A percentile compares a stretch with the other conserved stretches of the same genome.
Evolutionary conservation across 1,284 basidiomycete genomes (phyloP).

Genomic region (Leucoagaricus sp.): DNA sequence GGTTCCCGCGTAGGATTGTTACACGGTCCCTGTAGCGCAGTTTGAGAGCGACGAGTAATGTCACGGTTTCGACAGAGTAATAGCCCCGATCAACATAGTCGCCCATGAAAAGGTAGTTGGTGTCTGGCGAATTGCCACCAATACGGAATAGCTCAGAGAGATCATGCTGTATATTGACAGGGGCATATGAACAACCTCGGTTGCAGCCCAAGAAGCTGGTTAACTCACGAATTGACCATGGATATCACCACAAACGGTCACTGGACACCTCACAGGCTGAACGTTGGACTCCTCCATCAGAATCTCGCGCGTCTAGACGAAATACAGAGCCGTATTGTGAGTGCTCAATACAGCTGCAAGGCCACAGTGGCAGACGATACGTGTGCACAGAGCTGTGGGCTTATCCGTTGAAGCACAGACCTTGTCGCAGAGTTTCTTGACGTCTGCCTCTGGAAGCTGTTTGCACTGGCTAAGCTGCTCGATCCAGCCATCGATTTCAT

Average conservation of each 20-base stretch:
- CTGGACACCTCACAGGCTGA: constrained; percentile 96
- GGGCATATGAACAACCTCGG: constrained; percentile 21
- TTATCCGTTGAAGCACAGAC: constrained; percentile 47
- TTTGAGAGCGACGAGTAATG: constrained; percentile 97
- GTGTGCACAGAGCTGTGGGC: constrained; percentile 17
- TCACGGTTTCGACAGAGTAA: constrained; percentile 99
- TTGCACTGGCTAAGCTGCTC: constrained; percentile 98
- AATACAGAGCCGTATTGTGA: constrained; percentile 16
- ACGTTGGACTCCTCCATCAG: constrained; percentile 98
- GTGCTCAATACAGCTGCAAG: background rate
- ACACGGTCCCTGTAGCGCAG: constrained; percentile 98
- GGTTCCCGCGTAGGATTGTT: constrained; percentile 97
- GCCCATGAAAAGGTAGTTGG: constrained; percentile 99
- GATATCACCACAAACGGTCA: constrained; percentile 97
- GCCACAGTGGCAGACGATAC: constrained; percentile 9
- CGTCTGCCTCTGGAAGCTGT: constrained; percentile 93
- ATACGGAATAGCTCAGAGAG: constrained; percentile 99
- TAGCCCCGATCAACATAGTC: constrained; percentile 99
- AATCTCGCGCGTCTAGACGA: constrained; percentile 88
- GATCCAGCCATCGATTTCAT: constrained; percentile 94
- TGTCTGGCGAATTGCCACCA: constrained; percentile 98
- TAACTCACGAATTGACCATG: constrained; percentile 98
- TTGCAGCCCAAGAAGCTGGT: constrained; percentile 22
- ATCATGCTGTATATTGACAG: constrained; percentile 74
- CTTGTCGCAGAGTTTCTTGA: constrained; percentile 99